Evolutionary conservation across 2,329 filamentous ascomycete genomes (phyloP), one percentile per base, ranked within the genome.

Genomic region (Cladophialophora yegresii): DNA sequence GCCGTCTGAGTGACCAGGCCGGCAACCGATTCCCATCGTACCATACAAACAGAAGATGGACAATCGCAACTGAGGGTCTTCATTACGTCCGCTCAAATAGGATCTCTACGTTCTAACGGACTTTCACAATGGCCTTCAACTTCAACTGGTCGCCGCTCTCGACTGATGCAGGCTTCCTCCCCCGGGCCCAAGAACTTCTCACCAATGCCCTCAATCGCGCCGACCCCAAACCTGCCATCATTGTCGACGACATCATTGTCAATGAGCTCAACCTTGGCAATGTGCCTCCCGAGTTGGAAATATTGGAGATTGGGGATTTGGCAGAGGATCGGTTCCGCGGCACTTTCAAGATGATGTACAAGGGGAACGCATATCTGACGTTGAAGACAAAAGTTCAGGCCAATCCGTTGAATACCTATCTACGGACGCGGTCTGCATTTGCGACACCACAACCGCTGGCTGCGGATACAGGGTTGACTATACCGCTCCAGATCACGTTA

Each of bases 141-240:
- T 99, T 99, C 90, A 98, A 98, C 91, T 99, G 95, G 95, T 96
- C 92, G 85, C 95, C 95, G 75, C 85, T 99, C 71, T 95, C 96
- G 81, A 93, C 93, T 75, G 95, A 98, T 81, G 93, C 91, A 74
- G 86, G 88, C 72, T 95, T 95, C 79, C 93, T 93, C 80, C 87
- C 90, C 76, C 89, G 92, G 72, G 93, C 95, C 58, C 90, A 93
- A 77, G 93, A 98, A 77, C 90, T 98, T 77, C 85, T 99, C 73
- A 99, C 95, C 28, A 89, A 91, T 63, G 95, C 95, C 40, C 84
- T 99, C 74, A 99, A 99, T 84, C 98, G 98, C 80, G 95, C 91
- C 61, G 93, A 93, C 45, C 98, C 98, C 75, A 95, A 95, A 63
- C 95, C 95, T 66, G 98, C 98, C 75, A 99, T 99, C 76, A 95